Percentiles rank a stretch among this genome's conserved stretches.
Conservation (phyloP, 345 rosid species). For the Citrus maxima region DNA sequence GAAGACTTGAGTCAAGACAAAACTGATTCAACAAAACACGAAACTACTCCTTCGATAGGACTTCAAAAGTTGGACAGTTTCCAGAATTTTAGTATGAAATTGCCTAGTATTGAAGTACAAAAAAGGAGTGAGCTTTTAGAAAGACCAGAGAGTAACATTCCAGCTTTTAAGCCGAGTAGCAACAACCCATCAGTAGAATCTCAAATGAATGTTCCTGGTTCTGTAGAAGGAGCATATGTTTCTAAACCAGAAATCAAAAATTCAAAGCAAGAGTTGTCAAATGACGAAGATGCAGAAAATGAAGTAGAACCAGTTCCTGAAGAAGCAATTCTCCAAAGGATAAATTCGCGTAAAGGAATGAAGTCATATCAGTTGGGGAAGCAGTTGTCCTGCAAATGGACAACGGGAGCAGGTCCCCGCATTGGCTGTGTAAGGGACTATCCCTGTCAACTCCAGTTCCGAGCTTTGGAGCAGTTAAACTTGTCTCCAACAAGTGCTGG, state of each 20-base stretch:
- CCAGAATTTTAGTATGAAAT: slow-evolving; percentile 25
- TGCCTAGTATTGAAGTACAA: slow-evolving; percentile 48
- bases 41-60: slow-evolving; percentile 18
- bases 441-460: slow-evolving; percentile 80
- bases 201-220: slow-evolving; percentile 35
- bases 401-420: slow-evolving; percentile 96
- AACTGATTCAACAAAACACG: slow-evolving; percentile 27
- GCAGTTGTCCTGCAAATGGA: slow-evolving; percentile 85
- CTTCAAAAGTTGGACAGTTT: slow-evolving; percentile 17
- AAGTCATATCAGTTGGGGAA: slow-evolving; percentile 76
- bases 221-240: slow-evolving; percentile 30
- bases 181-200: slow-evolving; percentile 11
- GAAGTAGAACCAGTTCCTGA: slow-evolving; percentile 35
- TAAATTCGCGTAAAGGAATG: slow-evolving; percentile 52
- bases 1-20: slow-evolving; percentile 22
- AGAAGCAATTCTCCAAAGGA: slow-evolving; percentile 55
- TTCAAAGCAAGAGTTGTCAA: slow-evolving; percentile 12
- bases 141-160: slow-evolving; percentile 18
- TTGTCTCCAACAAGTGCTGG: slow-evolving; percentile 69
- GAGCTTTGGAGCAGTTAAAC: slow-evolving; percentile 77
- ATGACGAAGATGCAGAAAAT: slow-evolving; percentile 27
- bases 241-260: slow-evolving; percentile 19
- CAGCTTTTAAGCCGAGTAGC: slow-evolving; percentile 16
- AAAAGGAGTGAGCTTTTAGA: slow-evolving; percentile 26
- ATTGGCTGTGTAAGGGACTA: slow-evolving; percentile 90